phyloP scores from a whole-genome alignment of 1,284 basidiomycete genomes.

The Gymnopus androsaceus region DNA sequence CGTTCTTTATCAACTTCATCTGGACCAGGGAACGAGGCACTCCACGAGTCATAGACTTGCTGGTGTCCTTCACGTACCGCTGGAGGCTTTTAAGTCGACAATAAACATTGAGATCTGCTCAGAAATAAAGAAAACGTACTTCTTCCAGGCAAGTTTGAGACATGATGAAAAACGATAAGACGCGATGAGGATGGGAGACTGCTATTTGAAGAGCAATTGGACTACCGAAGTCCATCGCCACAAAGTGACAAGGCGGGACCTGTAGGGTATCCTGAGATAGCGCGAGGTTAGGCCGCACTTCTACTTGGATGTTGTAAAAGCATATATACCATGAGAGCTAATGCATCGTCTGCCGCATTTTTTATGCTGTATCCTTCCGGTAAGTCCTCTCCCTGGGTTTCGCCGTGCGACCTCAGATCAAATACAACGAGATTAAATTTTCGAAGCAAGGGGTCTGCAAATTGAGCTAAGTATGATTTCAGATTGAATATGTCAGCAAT shows the following conservation, averaged over 20 bases:
- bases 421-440: conserved; percentile 19
- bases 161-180: background rate
- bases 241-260: background rate
- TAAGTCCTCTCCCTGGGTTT: conserved; percentile 6
- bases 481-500: background rate
- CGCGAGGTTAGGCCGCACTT: background rate
- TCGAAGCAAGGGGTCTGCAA: conserved; percentile 14
- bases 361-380: conserved; percentile 8
- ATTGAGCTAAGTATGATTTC: conserved; percentile 13
- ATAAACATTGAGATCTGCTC: too few species aligned
- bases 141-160: background rate
- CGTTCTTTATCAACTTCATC: too few species aligned
- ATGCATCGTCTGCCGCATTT: conserved; percentile 15
- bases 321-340: conserved; percentile 15
- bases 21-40: too few species aligned
- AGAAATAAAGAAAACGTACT: too few species aligned
- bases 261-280: background rate
- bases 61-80: too few species aligned
- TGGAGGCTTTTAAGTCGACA: too few species aligned
- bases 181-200: background rate
- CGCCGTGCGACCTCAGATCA: conserved; percentile 13
- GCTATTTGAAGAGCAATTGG: background rate
- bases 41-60: too few species aligned
- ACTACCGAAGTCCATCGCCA: background rate
- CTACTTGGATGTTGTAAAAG: background rate